Conservation (phyloP, 192 early-diverging fungal species). For the Paraglomus brasilianum region DNA sequence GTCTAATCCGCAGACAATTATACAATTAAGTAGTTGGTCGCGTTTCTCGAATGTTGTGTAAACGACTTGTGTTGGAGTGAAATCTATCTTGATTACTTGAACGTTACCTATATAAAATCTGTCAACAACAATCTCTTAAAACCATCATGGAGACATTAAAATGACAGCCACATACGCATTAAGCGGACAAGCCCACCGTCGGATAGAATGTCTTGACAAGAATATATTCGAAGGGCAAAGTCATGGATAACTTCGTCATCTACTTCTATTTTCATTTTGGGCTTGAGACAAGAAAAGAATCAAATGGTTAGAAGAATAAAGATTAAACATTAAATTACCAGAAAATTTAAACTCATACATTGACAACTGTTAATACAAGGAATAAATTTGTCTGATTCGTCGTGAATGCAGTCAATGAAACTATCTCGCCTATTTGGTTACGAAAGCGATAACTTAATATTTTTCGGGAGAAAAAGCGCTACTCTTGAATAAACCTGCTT, state of each 20-base stretch:
- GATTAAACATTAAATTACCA: background rate
- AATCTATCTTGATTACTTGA: conserved; percentile 8
- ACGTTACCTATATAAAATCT: background rate
- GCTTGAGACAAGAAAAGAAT: background rate
- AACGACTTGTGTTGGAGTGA: conserved; percentile 20
- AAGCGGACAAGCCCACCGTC: conserved; percentile 1
- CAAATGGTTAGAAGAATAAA: background rate
- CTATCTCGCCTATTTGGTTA: conserved; percentile 23
- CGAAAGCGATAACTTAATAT: background rate
- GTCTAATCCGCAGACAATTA: conserved; percentile 28
- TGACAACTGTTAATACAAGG: conserved; percentile 16
- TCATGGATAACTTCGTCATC: conserved; percentile 3
- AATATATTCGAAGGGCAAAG: conserved; percentile 24
- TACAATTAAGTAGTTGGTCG: background rate
- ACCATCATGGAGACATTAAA: background rate
- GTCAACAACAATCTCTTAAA: background rate
- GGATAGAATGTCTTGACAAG: background rate
- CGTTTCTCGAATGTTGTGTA: conserved; percentile 6
- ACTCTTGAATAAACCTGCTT: background rate
- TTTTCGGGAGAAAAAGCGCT: background rate
- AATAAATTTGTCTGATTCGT: conserved; percentile 1
- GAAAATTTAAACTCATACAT: conserved; percentile 1
- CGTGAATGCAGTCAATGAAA: conserved; percentile 21
- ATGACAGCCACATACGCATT: background rate
- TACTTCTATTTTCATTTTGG: background rate